phyloP scores from a whole-genome alignment of 2,329 filamentous ascomycete genomes.

The Talaromyces atroroseus region DNA sequence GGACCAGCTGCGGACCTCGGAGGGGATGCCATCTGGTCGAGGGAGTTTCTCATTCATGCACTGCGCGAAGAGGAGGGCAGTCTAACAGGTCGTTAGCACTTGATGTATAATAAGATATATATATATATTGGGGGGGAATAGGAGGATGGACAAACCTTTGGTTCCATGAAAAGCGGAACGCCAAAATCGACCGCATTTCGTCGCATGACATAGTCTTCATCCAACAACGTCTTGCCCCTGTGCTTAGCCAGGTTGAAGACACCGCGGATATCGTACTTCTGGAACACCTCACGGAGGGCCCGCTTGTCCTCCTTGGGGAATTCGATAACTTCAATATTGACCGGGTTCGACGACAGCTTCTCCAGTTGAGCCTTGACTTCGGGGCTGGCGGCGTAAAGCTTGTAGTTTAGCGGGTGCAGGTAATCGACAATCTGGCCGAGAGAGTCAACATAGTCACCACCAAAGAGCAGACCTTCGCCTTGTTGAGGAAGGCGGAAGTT shows the following conservation, averaged over 20 bases:
- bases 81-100: slow-evolving; percentile 50
- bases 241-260: slow-evolving; percentile 89
- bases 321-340: slow-evolving; percentile 82
- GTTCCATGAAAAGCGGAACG: slow-evolving; percentile 96
- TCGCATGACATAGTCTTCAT: slow-evolving; percentile 98
- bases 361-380: slow-evolving; percentile 82
- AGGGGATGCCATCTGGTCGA: slow-evolving; percentile 76
- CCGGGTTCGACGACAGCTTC: slow-evolving; percentile 55
- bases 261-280: slow-evolving; percentile 93
- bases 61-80: slow-evolving; percentile 88
- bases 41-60: slow-evolving; percentile 98
- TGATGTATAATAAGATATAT: background rate
- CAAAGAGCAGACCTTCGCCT: slow-evolving; percentile 91
- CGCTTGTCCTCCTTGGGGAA: slow-evolving; percentile 97
- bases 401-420: slow-evolving; percentile 84
- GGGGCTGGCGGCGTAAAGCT: slow-evolving; percentile 78
- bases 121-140: background rate
- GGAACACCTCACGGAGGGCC: slow-evolving; percentile 86
- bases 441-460: slow-evolving; percentile 69
- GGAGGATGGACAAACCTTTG: slow-evolving; percentile 54
- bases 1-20: slow-evolving; percentile 89
- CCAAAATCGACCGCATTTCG: slow-evolving; percentile 98
- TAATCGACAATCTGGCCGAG: slow-evolving; percentile 79
- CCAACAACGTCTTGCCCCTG: slow-evolving; percentile 74
- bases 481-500: slow-evolving; percentile 97